Conservation (phyloP, 1,139 yeast species). For the Eremothecium gossypii region DNA sequence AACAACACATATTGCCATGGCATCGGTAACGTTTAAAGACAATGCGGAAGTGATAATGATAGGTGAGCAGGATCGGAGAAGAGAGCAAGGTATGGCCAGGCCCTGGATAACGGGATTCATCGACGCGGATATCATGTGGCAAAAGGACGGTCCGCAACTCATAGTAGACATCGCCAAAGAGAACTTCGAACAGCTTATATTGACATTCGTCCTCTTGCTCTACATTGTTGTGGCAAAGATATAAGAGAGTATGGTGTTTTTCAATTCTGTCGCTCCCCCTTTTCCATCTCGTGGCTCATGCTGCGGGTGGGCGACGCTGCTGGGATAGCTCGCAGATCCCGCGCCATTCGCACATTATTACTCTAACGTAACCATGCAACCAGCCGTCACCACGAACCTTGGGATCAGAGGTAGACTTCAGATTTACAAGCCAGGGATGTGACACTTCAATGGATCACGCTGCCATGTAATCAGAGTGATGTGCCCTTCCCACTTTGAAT, state of each 20-base stretch:
- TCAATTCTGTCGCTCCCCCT: too few relatives aligned
- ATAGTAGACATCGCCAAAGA: slow-evolving; percentile 1
- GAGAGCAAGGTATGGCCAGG: neutral
- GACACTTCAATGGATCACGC: too few relatives aligned
- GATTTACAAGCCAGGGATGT: too few relatives aligned
- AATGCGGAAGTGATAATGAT: neutral
- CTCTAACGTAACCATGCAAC: too few relatives aligned
- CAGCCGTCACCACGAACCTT: too few relatives aligned
- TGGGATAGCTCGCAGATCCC: too few relatives aligned
- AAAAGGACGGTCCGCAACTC: neutral
- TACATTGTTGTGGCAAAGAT: slow-evolving; percentile 1
- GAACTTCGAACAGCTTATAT: slow-evolving; percentile 1
- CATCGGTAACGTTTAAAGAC: neutral
- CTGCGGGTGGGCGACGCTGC: too few relatives aligned
- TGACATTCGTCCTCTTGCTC: slow-evolving; percentile 1
- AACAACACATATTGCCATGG: neutral
- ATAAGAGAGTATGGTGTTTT: neutral
- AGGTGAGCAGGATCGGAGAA: neutral
- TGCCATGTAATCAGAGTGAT: too few relatives aligned
- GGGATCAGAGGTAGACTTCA: too few relatives aligned
- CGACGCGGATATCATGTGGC: neutral
- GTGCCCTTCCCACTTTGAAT: too few relatives aligned
- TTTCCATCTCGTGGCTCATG: too few relatives aligned
- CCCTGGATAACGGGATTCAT: slow-evolving; percentile 1
- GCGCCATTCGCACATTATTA: too few relatives aligned